Evolutionary conservation across 2,329 filamentous ascomycete species (phyloP), one percentile per base, ranked within the genome.

Genomic region (Colletotrichum orchidophilum): DNA sequence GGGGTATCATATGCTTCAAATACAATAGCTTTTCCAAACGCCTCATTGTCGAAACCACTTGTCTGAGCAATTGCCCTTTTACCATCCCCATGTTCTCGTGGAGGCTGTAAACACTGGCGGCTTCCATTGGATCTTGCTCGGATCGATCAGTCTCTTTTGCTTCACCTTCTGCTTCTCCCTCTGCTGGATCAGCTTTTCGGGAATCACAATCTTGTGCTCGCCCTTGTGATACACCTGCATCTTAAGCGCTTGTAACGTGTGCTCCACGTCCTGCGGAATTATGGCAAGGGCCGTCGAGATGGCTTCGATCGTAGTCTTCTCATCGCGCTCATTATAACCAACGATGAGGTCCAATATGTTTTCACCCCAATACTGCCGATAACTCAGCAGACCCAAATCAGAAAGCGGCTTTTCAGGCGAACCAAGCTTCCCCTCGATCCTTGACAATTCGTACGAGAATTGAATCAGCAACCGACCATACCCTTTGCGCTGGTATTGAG

Each of bases 281-380:
- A 99, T 98, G 3, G 95, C 93, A 9, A 96, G 90, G 39, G 90
- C 82, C 6, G 88, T 86, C 0, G 94, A 95, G 63, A 99, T 89
- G 60, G 93, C 90, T 77, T 98, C 95, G 64, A 98, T 95, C 67
- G 93, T 97, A 64, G 94, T 92, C 77, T 91, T 92, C 13, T 92
- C 90, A 9, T 91, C 90, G 21, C 86, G 84, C 72, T 92, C 91
- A 71, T 91, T 91, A 60, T 88, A 88, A 59, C 92, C 92, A 57
- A 97, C 83, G n/a, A 99, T 86, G 15, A 97, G 80, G 71, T 98
- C 95, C 5, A 98, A 88, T 42, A 99, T 94, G 59, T 94, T 95
- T 80, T 99, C 96, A 33, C 95, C 95, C 96, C 96, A 99, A 83
- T 97, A 99, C 74, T 97, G 96, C 60, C 96, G 91, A 81, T 99